phyloP scores from a whole-genome alignment of 306 rosid species.

The Quercus rubra region DNA sequence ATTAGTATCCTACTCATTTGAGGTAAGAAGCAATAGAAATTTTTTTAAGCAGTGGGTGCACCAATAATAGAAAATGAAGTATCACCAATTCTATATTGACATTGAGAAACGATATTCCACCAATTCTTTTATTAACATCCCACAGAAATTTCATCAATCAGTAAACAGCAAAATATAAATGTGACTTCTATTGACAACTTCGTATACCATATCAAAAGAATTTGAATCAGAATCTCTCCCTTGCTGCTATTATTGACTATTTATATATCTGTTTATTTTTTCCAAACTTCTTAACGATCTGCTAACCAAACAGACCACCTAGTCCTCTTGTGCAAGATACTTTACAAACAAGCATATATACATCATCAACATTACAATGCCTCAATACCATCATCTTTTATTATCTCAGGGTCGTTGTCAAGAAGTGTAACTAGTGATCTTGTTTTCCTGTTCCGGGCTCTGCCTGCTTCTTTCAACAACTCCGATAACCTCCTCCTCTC shows the following conservation, averaged over 20 bases:
- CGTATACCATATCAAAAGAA: conserved; percentile 16
- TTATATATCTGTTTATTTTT: not conserved
- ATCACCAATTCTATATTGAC: conserved; percentile 16
- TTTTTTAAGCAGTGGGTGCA: conserved; percentile 43
- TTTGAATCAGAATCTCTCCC: conserved; percentile 33
- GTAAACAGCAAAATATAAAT: conserved; percentile 22
- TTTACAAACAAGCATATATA: conserved; percentile 27
- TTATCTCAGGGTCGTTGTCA: conserved; percentile 35
- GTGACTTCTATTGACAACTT: conserved; percentile 23
- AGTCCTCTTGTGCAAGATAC: conserved; percentile 9
- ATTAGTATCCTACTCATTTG: conserved; percentile 8
- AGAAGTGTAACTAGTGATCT: conserved; percentile 73
- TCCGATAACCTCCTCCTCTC: conserved; percentile 77
- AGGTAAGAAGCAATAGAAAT: conserved; percentile 31
- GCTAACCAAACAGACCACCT: conserved; percentile 31
- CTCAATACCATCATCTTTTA: conserved; percentile 35
- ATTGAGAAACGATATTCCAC: conserved; percentile 32
- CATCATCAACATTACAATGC: conserved; percentile 38
- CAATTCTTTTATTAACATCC: conserved; percentile 22
- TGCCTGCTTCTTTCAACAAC: conserved; percentile 75
- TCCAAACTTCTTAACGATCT: conserved; percentile 22
- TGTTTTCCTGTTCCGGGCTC: conserved; percentile 52
- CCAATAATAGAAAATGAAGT: conserved; percentile 35
- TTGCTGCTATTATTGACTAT: conserved; percentile 26
- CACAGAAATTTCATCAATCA: conserved; percentile 28